Evolutionary conservation across 2,329 filamentous ascomycete genomes (phyloP), one percentile per base, ranked within the genome.

Genomic region (Bipolaris bicolor): DNA sequence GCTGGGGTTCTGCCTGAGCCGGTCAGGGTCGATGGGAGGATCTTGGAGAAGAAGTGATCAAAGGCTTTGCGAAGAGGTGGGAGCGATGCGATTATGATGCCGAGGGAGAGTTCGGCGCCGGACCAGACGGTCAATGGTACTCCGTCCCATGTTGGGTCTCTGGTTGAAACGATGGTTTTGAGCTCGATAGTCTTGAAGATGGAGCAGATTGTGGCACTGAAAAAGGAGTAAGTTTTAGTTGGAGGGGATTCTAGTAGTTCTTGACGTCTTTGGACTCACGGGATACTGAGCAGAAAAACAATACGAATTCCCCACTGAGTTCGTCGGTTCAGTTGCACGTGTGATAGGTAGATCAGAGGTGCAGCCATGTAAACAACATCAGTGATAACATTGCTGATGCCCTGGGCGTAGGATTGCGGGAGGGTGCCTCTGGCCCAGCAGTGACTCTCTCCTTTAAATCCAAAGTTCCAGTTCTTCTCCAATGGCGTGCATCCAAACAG

Each of bases 161-260:
- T 40, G 0, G 68, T 68, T 20, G 64, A 58, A 7, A 45, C 56
- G n/a, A 73, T 57, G 0, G 60, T 55, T 5, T 63, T 63, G 3
- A 72, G 60, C 48, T 71, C 65, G 26, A 67, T 58, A 5, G 65
- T 66, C 34, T 72, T 72, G 61, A 72, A 70, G 3, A 71, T 64
- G 9, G 67, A 69, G 49, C 68, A 71, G 16, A 72, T 58, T 1
- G 66, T 72, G 5, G 65, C 68, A 7, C 70, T 71, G 29, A 16
- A 20, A 15, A 33, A 16, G 55, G 43, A 58, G 49, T 18, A 22
- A n/a, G 6, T 31, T 31, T 9, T 15, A 13, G 33, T 9, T 24
- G 13, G 9, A 44, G 16, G 11, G 36, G 13, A 9, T n/a, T 18
- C 10, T 26, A 13, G 24, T 7, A 11, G 34, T 15, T 7, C 3